These are phyloP conservation scores for Grigorovia humatica DNA, from an alignment of 805 yeast genomes.

Conservation along the genomic window DNA sequence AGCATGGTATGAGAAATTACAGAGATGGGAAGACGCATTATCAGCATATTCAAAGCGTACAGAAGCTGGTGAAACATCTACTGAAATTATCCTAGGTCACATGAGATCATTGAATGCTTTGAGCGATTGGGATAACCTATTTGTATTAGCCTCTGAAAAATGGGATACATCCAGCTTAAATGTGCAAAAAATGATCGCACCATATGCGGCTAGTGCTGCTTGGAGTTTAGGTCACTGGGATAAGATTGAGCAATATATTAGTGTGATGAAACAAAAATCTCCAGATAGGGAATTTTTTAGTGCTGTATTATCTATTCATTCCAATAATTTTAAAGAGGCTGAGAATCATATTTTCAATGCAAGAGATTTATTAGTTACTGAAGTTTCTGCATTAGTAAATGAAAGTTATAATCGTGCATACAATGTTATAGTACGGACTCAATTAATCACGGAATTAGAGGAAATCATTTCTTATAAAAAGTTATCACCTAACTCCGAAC, in stretches of 20 bases:
- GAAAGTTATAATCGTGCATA: slow-evolving; percentile 94
- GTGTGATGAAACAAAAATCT: slow-evolving; percentile 80
- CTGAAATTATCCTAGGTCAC: slow-evolving; percentile 87
- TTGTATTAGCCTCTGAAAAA: slow-evolving; percentile 72
- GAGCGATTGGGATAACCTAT: slow-evolving; percentile 92
- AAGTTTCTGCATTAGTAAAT: slow-evolving; percentile 82
- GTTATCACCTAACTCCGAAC: slow-evolving; percentile 70
- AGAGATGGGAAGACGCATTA: slow-evolving; percentile 94
- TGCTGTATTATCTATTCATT: slow-evolving; percentile 73
- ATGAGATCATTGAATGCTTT: slow-evolving; percentile 94
- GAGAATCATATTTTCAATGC: slow-evolving; percentile 68
- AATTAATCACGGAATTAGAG: slow-evolving; percentile 90
- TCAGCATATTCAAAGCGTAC: slow-evolving; percentile 76
- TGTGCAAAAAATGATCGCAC: slow-evolving; percentile 73
- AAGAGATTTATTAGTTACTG: slow-evolving; percentile 80
- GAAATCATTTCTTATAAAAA: slow-evolving; percentile 84
- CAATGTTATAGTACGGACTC: slow-evolving; percentile 90
- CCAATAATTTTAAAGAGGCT: slow-evolving; percentile 76
- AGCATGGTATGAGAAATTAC: slow-evolving; percentile 92
- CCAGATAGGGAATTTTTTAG: slow-evolving; percentile 92
- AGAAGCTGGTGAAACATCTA: slow-evolving; percentile 40
- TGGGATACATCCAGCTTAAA: slow-evolving; percentile 70
- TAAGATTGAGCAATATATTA: slow-evolving; percentile 79
- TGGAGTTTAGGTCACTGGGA: slow-evolving; percentile 98
- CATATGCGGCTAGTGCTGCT: slow-evolving; percentile 93